Base-by-base conservation (phyloP, 2,329 filamentous ascomycete genomes). In the Arachnopeziza araneosa region DNA sequence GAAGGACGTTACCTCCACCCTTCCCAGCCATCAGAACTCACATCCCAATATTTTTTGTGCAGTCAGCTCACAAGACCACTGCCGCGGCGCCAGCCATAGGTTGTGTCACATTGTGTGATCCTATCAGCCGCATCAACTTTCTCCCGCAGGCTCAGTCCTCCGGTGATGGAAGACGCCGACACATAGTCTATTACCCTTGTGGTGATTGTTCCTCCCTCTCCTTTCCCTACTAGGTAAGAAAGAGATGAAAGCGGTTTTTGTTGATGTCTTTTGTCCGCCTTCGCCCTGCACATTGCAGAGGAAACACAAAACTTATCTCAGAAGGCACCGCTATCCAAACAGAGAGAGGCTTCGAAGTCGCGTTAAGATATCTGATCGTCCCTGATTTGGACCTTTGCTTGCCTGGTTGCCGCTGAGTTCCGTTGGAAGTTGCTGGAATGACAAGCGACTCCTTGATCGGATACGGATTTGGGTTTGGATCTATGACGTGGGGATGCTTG, bases 291-390 rank as follows among this genome's bases (percentile, higher is more conserved):
- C 68, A 58, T 60, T 72, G 85, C 85, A 86, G 88, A 87, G 89
- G 88, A 93, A 89, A 79, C 88, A 96, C 66, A 96, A 97, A 92
- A 95, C 90, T 79, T 86, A 88, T 96, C 91, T 87, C 80, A 75
- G 89, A 90, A 86, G 89, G 87, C 84, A 87, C 83, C 90, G 91
- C 88, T 82, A 79, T 73, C 83, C 89, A 87, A 72, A 91, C 87
- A 81, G 90, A 93, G 85, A 88, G 83, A 85, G 77, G 64, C 58
- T 68, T 75, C 69, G 65, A 63, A 61, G 67, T 69, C 59, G 60
- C n/a, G 60, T 64, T 58, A 62, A 61, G 63, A 54, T 65, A 58
- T 63, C 57, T 67, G 64, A 26, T 59, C 57, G 55, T 67, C 54
- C 53, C 59, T 64, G 64, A 57, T 54, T 32, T 52, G 52, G 54